A percentile compares a stretch with the other conserved stretches of the same genome.
These are phyloP conservation scores for Tolypocladium ovalisporum DNA, from an alignment of 2,329 filamentous ascomycete genomes.

Conservation along the genomic window DNA sequence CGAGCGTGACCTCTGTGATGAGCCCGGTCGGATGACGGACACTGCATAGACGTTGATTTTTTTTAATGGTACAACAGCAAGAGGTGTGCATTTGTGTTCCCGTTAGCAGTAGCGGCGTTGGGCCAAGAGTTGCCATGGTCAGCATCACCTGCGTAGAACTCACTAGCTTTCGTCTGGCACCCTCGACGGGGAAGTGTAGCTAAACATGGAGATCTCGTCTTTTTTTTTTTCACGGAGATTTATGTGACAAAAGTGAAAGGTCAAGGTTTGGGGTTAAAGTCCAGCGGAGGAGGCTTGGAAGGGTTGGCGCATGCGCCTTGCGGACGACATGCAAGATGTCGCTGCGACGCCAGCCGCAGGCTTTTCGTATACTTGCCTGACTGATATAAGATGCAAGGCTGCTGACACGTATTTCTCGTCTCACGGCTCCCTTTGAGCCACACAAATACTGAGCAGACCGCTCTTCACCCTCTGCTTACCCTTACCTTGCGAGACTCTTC, in stretches of 20 bases:
- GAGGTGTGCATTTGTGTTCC: too few species aligned
- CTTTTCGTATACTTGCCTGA: too few species aligned
- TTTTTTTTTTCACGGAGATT: too few species aligned
- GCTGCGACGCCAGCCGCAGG: background rate
- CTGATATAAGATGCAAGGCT: background rate
- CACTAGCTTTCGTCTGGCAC: too few species aligned
- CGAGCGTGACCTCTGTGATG: too few species aligned
- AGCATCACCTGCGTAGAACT: background rate
- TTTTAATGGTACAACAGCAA: too few species aligned
- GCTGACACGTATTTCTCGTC: background rate
- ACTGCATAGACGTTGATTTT: background rate
- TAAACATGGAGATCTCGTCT: too few species aligned
- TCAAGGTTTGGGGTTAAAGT: background rate
- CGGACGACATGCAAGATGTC: background rate
- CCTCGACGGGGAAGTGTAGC: too few species aligned
- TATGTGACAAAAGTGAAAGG: background rate
- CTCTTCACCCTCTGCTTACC: background rate
- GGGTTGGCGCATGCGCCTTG: background rate
- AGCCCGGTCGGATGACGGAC: background rate
- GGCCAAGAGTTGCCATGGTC: background rate
- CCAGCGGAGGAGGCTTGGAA: too few species aligned
- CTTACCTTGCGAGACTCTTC: background rate
- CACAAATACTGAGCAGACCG: background rate
- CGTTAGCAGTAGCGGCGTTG: too few species aligned
- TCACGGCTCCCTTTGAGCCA: background rate